A percentile compares a stretch with the other conserved stretches of the same genome.
These are phyloP conservation scores for Corylus americana DNA, from an alignment of 306 rosid genomes.

Conservation along the genomic window DNA sequence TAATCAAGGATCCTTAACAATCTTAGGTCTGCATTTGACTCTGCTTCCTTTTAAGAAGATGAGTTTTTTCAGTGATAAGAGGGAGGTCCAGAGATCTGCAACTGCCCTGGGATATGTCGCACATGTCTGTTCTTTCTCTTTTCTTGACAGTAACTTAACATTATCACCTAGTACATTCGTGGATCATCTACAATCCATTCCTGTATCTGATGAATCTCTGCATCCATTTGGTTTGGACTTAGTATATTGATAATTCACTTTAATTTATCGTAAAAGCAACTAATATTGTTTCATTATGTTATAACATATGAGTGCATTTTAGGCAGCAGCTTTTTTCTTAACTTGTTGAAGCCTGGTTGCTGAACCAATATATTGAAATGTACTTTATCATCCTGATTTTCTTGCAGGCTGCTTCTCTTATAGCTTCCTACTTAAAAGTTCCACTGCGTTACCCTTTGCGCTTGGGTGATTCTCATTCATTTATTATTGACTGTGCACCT, in stretches of 20 bases:
- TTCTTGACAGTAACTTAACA: conserved; percentile 1
- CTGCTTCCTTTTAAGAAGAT: conserved; percentile 79
- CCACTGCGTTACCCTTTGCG: conserved; percentile 86
- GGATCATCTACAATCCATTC: not conserved
- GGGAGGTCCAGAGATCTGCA: conserved; percentile 87
- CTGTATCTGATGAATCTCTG: not conserved
- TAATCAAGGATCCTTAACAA: conserved; percentile 79
- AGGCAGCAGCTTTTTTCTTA: conserved; percentile 7
- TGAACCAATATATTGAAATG: conserved; percentile 29
- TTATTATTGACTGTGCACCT: conserved; percentile 80
- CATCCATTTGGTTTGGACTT: not conserved
- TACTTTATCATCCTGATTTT: conserved; percentile 37
- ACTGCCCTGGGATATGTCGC: conserved; percentile 89
- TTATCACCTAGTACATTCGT: not conserved
- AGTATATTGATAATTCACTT: not conserved
- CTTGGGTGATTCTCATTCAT: conserved; percentile 83
- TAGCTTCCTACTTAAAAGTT: conserved; percentile 83
- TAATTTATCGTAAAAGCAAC: not conserved
- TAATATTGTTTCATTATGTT: not conserved
- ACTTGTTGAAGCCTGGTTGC: conserved; percentile 16
- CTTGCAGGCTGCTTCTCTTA: conserved; percentile 84
- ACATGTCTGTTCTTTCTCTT: conserved; percentile 61
- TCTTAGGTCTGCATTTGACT: conserved; percentile 80
- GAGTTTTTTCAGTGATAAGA: conserved; percentile 89
- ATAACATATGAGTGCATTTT: conserved; percentile 16